Evolutionary conservation across 225 moss, liverwort and hornwort species (phyloP), one percentile per base, ranked within the genome.

Genomic region (Pseudoscleropodium purum): DNA sequence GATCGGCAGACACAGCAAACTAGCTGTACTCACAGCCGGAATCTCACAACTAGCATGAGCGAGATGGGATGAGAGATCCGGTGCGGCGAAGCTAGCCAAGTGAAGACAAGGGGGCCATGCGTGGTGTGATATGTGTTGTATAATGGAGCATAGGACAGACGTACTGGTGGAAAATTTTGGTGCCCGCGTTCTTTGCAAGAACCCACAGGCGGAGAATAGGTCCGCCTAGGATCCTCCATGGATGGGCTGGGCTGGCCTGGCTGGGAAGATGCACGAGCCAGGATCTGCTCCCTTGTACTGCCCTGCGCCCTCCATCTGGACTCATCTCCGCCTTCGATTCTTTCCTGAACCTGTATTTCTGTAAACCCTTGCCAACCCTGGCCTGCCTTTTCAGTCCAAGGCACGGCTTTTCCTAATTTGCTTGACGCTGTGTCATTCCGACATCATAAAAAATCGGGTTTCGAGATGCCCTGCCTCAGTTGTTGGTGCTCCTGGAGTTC

Each of bases 141-240:
- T 81, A 88, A 81, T 61, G 81, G 72, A 61, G 70, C 18, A 15
- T 11, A 60, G 75, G 45, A 33, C 86, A 64, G 76, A 33, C 41
- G 27, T 45, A 19, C 76, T 47, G n/a, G 29, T 20, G 76, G 86
- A 62, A 62, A 25, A 82, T 41, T 82, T 31, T 9, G 82, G 63
- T 82, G 80, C 81, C 82, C 82, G 81, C 13, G 85, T 75, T 63
- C 27, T 47, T 6, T 10, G 49, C 75, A 36, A 29, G 61, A 34
- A 26, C 41, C 8, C 39, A 4, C 56, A 43, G 66, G 47, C 60
- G 60, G n/a, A 85, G 89, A 89, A 85, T 26, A 43, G 89, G 89
- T 89, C 89, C 41, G 85, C 85, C 72, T 89, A 54, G 85, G 89
- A 89, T 89, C 79, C 89, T 31, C 70, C 85, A 80, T 52, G 74